Evolutionary conservation across 2,329 filamentous ascomycete species (phyloP).

Genomic region (Hypoxylon sp.): DNA sequence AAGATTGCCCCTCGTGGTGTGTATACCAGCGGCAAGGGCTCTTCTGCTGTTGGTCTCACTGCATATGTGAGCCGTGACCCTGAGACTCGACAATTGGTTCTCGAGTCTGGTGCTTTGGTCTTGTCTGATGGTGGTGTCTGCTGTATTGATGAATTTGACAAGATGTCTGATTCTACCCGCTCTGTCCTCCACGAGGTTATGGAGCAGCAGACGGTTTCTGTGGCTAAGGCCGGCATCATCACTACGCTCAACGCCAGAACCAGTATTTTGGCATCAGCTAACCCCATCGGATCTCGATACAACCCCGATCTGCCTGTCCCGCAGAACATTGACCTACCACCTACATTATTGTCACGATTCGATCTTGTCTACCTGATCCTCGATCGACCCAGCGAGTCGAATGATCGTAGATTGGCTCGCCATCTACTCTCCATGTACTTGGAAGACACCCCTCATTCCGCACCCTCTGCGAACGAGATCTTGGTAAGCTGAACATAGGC

Average conservation of each 20-base stretch:
- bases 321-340: slow-evolving; percentile 96
- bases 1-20: slow-evolving; percentile 92
- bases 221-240: slow-evolving; percentile 92
- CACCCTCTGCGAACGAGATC: slow-evolving; percentile 76
- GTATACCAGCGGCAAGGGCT: slow-evolving; percentile 83
- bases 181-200: slow-evolving; percentile 88
- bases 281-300: slow-evolving; percentile 97
- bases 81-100: slow-evolving; percentile 79
- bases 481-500: slow-evolving; percentile 65
- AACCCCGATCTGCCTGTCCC: slow-evolving; percentile 95
- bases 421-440: slow-evolving; percentile 97
- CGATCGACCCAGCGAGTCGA: slow-evolving; percentile 90
- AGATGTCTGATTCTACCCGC: slow-evolving; percentile 81
- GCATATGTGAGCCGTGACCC: slow-evolving; percentile 84
- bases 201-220: slow-evolving; percentile 87
- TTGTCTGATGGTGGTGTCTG: slow-evolving; percentile 84
- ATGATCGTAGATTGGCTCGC: slow-evolving; percentile 86
- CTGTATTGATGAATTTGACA: slow-evolving; percentile 87
- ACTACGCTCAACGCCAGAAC: slow-evolving; percentile 96
- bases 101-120: slow-evolving; percentile 82
- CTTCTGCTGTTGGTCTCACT: slow-evolving; percentile 81
- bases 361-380: slow-evolving; percentile 97
- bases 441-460: slow-evolving; percentile 91
- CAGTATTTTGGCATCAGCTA: slow-evolving; percentile 94
- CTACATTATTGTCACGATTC: slow-evolving; percentile 93